Evolutionary conservation across 2,329 filamentous ascomycete genomes (phyloP), one percentile per base, ranked within the genome.

Genomic region (Aureobasidium melanogenum): DNA sequence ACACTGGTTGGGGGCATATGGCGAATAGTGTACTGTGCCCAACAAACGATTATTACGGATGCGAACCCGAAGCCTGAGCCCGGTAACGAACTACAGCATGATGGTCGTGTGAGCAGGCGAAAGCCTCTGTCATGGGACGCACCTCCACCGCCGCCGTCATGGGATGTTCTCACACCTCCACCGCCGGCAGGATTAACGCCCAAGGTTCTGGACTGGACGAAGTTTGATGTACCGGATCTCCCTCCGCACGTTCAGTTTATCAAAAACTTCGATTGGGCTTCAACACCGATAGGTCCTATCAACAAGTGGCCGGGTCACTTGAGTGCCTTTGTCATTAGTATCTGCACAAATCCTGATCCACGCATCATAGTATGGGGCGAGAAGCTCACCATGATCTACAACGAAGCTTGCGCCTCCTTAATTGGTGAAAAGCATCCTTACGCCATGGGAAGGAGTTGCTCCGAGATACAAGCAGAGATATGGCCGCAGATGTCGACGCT

Each of bases 351-450:
- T 51, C 69, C 70, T 2, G 62, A 69, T 26, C 69, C 70, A 9
- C 65, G 70, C 4, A 56, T 70, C 26, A 32, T 73, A 4, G 58
- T 72, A 6, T 66, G 62, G 69, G 71, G 72, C 9, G 59, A 68
- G 5, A 65, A 72, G 0, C 66, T 69, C n/a, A 68, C 19, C 22
- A 52, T 54, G 47, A 60, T 74, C 15, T 73, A 74, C 64, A 75
- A 75, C 30, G 70, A 72, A 44, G 62, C 68, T 0, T 72, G 72
- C 26, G 66, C 71, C 8, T 64, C 69, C 28, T 59, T 74, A 3
- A 63, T 74, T 14, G 69, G 69, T 5, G 44, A 60, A 1, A 66
- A 72, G 17, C 72, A 74, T 32, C 64, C 63, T 12, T 28, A 39
- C 4, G 58, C 63, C 6, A 55, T 65, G 36, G 63, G 63, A n/a